phyloP scores from a whole-genome alignment of 2,329 filamentous ascomycete genomes.

The Alternaria solani region DNA sequence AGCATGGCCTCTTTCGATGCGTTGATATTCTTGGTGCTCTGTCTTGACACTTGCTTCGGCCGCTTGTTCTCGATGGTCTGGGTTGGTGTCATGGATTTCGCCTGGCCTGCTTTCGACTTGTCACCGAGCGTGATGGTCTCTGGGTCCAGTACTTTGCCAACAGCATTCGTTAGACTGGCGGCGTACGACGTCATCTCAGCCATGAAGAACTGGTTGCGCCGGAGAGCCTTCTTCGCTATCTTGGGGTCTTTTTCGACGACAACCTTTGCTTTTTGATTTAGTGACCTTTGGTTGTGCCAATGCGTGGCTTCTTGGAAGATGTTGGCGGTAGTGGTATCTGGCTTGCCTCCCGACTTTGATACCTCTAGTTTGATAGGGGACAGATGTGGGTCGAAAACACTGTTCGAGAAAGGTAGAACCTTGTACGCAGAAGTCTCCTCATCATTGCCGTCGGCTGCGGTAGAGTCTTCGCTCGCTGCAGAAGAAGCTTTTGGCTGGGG shows the following conservation, averaged over 20 bases:
- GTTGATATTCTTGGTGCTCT: slow-evolving; percentile 44
- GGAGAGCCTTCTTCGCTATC: slow-evolving; percentile 35
- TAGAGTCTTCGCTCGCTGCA: not conserved
- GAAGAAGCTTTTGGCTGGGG: slow-evolving; percentile 14
- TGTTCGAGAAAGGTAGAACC: slow-evolving; percentile 59
- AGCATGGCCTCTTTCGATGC: slow-evolving; percentile 55
- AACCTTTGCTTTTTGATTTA: slow-evolving; percentile 53
- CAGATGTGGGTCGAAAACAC: slow-evolving; percentile 59
- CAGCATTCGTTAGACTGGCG: slow-evolving; percentile 26
- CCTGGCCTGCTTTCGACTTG: slow-evolving; percentile 20
- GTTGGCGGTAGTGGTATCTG: slow-evolving; percentile 45
- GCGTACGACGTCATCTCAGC: slow-evolving; percentile 27
- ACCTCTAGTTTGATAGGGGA: slow-evolving; percentile 54
- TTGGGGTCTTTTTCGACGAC: slow-evolving; percentile 45
- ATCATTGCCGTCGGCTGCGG: slow-evolving; percentile 11
- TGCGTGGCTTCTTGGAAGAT: slow-evolving; percentile 62
- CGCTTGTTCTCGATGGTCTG: slow-evolving; percentile 28
- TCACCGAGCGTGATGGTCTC: slow-evolving; percentile 42
- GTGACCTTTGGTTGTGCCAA: slow-evolving; percentile 68
- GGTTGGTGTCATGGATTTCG: slow-evolving; percentile 15
- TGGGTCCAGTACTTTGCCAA: slow-evolving; percentile 24
- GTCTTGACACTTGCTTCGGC: slow-evolving; percentile 32
- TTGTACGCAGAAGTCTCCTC: slow-evolving; percentile 29
- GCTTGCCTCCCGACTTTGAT: slow-evolving; percentile 33
- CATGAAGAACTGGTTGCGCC: slow-evolving; percentile 28